Evolutionary conservation across 1,139 yeast species (phyloP), one percentile per base, ranked within the genome.

Genomic region (Pneumocystis murina): DNA sequence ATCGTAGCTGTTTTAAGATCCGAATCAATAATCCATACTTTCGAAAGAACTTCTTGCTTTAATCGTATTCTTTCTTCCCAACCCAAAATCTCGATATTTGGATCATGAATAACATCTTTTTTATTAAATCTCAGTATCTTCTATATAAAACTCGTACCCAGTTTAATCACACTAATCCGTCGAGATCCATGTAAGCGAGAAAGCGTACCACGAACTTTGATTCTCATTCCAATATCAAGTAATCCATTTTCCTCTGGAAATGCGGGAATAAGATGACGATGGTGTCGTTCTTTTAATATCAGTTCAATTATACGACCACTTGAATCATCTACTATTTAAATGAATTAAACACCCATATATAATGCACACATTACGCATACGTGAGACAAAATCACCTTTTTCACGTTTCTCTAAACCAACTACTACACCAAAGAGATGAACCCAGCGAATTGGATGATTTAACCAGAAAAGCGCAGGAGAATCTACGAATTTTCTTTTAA

Each of bases 371-470:
- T 5, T n/a, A 55, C 14, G 14, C 39, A 40, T 58, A 58, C 60
- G 20, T 38, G 41, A 12, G 2, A 38, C 16, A 28, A 58, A 38
- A 12, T 58, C 43, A 16, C 30, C 2, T 30, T 28, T 38, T 30
- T 58, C 43, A 28, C 30, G 38, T 10, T 24, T 17, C 28, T 60
- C 60, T 12, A 64, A 39, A 2, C 59, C 66, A 2, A 64, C 59
- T 10, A 64, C 63, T n/a, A 64, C 62, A 3, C 66, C 66, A 20
- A 64, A 59, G 8, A 64, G 30, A 41, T 64, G 64, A 1, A 64
- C 41, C 64, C 64, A 64, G 16, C 63, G 61, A 17, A 64, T 61
- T 2, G 66, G 66, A 58, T 64, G 66, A 28, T 64, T 64, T 20
- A 59, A 28, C 63, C 62, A 63, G 59, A 64, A 64, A 16, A 48